phyloP scores from a whole-genome alignment of 1,284 basidiomycete species.

The Ceratobasidium papillatum region DNA sequence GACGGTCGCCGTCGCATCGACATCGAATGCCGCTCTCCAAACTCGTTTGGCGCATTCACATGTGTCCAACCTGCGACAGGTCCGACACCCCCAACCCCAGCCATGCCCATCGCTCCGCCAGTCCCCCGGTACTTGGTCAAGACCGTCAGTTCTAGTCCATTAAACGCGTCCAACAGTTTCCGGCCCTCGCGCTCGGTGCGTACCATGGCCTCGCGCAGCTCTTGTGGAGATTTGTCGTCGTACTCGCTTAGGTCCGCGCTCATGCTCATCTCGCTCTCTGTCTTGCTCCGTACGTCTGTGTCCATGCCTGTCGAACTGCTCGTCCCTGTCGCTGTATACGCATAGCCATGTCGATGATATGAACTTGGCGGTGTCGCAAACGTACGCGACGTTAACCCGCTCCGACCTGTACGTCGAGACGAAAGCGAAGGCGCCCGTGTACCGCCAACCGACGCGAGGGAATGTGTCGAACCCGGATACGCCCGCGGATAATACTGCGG shows the following conservation, averaged over 20 bases:
- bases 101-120: slow-evolving; percentile 36
- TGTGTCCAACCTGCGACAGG: slow-evolving; percentile 27
- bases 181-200: slow-evolving; percentile 71
- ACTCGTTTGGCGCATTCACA: slow-evolving; percentile 14
- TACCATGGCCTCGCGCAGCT: slow-evolving; percentile 71
- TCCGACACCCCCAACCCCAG: slow-evolving; percentile 31
- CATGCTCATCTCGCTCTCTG: slow-evolving; percentile 38
- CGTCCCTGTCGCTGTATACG: not conserved
- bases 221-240: slow-evolving; percentile 61
- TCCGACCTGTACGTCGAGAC: slow-evolving; percentile 26
- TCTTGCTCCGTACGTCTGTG: slow-evolving; percentile 31
- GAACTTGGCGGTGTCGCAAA: slow-evolving; percentile 32
- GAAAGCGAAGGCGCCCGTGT: slow-evolving; percentile 30
- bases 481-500: not conserved
- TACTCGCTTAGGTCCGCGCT: slow-evolving; percentile 39
- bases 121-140: slow-evolving; percentile 57
- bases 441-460: not conserved
- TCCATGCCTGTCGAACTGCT: slow-evolving; percentile 2
- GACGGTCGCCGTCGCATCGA: slow-evolving; percentile 7
- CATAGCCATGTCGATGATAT: slow-evolving; percentile 24
- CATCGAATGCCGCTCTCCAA: not conserved
- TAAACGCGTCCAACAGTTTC: slow-evolving; percentile 75
- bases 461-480: slow-evolving; percentile 15
- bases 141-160: slow-evolving; percentile 73
- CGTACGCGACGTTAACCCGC: slow-evolving; percentile 24